Base-by-base conservation (phyloP, 2,329 filamentous ascomycete genomes). In the Epichloe amarillans region DNA sequence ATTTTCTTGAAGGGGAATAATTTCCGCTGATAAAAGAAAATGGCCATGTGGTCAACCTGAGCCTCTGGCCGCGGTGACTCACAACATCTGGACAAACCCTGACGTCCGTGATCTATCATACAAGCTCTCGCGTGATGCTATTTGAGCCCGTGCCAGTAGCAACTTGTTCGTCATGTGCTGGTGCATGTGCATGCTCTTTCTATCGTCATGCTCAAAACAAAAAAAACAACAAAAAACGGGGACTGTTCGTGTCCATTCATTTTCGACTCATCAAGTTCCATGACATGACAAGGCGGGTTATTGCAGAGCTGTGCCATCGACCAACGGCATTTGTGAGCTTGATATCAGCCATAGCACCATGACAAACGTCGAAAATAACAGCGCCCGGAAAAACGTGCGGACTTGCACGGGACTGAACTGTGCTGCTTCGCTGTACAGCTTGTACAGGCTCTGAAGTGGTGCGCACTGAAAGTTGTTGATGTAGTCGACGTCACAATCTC, bases 401-500 rank as follows among this genome's bases (percentile, higher is more conserved):
- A 63, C 46, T 45, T 66, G 64, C 12, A 61, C 47, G 5, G 59
- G 57, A 15, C 52, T 59, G 38, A 55, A 54, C n/a, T 46, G 55
- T 6, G 51, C 37, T 19, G 49, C 40, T 4, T 56, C 43, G 1
- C 54, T 3, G 43, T 57, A 5, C 51, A 47, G 8, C 50, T 42
- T 17, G 17, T 49, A 49, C 19, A 51, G 21, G 15, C 30, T 39
- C 19, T 54, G 56, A 12, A 73, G 64, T 23, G 71, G 61, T 38
- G 64, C 63, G n/a, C 62, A 56, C 7, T 75, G 62, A 55, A 82
- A 80, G 35, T 66, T 62, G 40, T 64, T 68, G 53, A 84, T 75
- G 60, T 82, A 84, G 17, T 74, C 68, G 45, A 83, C 58, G 54
- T 84, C 80, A 38, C 74, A 75, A 11, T 82, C 77, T 41, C 80